A percentile compares a stretch with the other conserved stretches of the same genome.
phyloP scores from a whole-genome alignment of 2,329 filamentous ascomycete species.

The Sarocladium strictum region DNA sequence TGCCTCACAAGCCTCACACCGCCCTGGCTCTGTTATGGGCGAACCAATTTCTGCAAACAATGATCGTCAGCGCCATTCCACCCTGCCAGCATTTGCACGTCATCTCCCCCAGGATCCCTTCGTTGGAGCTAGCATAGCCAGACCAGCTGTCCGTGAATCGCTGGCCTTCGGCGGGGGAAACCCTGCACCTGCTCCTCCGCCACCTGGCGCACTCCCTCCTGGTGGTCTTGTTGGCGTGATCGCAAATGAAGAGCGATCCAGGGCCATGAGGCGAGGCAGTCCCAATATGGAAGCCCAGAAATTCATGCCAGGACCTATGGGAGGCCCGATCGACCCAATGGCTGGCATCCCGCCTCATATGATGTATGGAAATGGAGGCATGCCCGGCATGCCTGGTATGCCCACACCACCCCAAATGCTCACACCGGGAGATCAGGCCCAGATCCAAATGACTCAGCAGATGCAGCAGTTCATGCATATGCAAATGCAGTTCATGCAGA shows the following conservation, averaged over 20 bases:
- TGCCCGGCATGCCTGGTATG: constrained; percentile 23
- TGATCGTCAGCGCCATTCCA: constrained; percentile 28
- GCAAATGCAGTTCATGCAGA: constrained; percentile 93
- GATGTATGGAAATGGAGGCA: constrained; percentile 30
- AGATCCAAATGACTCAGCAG: constrained; percentile 75
- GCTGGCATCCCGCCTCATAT: constrained; percentile 39
- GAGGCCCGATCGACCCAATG: constrained; percentile 40
- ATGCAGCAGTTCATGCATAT: constrained; percentile 88
- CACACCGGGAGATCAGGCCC: constrained; percentile 62
- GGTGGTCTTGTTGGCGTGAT: constrained; percentile 86
- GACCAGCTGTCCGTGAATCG: constrained; percentile 66
- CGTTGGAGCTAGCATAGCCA: constrained; percentile 70
- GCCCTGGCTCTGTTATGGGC: constrained; percentile 51
- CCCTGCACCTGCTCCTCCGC: constrained; percentile 28
- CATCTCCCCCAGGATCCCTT: constrained; percentile 82
- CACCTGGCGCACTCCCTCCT: constrained; percentile 43
- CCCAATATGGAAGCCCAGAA: constrained; percentile 57
- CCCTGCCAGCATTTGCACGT: constrained; percentile 75
- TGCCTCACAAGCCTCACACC: constrained; percentile 37
- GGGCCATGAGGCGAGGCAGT: constrained; percentile 72
- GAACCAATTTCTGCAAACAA: constrained; percentile 32
- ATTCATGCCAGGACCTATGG: constrained; percentile 17
- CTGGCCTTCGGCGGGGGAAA: constrained; percentile 60
- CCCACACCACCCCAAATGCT: constrained; percentile 40
- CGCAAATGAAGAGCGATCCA: constrained; percentile 73